Evolutionary conservation across 108 stramenopile genomes (phyloP).

Genomic region (Skeletonema menzelii): DNA sequence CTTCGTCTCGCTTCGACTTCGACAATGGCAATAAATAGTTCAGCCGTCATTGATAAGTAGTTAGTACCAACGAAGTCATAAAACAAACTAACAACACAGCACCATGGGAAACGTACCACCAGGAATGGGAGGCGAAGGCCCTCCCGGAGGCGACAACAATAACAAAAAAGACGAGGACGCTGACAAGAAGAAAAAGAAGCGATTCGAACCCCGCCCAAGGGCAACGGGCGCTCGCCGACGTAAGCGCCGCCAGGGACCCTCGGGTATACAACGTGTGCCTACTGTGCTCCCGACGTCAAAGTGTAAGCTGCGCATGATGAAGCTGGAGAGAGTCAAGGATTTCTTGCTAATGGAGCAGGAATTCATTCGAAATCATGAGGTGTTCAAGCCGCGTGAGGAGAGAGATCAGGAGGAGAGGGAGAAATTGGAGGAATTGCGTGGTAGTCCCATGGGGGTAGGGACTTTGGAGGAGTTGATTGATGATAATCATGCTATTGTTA

Average conservation of each 20-base stretch:
- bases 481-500: slow-evolving; percentile 99
- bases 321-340: slow-evolving; percentile 98
- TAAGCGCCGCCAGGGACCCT: slow-evolving; percentile 92
- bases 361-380: slow-evolving; percentile 99
- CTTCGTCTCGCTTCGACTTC: background rate
- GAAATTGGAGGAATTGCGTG: slow-evolving; percentile 99
- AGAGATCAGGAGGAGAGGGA: slow-evolving; percentile 95
- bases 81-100: slow-evolving; percentile 1
- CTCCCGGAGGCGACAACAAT: slow-evolving; percentile 53
- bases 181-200: slow-evolving; percentile 96
- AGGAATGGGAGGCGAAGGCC: slow-evolving; percentile 64
- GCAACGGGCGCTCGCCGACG: slow-evolving; percentile 79
- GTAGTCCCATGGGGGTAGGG: slow-evolving; percentile 94
- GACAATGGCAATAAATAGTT: background rate
- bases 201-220: slow-evolving; percentile 90
- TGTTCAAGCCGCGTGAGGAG: slow-evolving; percentile 97
- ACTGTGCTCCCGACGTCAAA: slow-evolving; percentile 94
- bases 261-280: slow-evolving; percentile 77
- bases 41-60: background rate
- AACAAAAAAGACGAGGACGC: slow-evolving; percentile 61
- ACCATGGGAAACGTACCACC: slow-evolving; percentile 83
- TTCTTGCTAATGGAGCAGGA: slow-evolving; percentile 98
- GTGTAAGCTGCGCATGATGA: slow-evolving; percentile 96
- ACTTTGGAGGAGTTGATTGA: slow-evolving; percentile 99
- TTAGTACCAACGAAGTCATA: too few species aligned